Percentiles rank a stretch among this genome's conserved stretches.
Conservation (phyloP, 73 alveolate genomes). For the Stentor coeruleus region DNA sequence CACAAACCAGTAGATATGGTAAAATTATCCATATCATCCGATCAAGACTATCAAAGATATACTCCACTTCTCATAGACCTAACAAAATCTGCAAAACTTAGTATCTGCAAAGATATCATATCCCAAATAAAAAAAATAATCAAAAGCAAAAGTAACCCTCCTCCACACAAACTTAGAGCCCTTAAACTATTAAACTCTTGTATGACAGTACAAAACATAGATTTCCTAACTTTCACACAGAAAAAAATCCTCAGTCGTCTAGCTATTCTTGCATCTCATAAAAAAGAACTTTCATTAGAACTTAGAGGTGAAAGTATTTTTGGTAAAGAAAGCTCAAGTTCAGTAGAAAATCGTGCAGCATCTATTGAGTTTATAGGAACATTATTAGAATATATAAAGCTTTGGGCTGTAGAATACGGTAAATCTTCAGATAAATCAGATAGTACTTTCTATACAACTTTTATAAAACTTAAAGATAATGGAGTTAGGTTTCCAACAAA, state of each 20-base stretch:
- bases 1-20: background rate
- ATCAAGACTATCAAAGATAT: background rate
- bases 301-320: background rate
- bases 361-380: background rate
- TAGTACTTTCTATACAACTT: background rate
- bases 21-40: background rate
- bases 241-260: conserved; percentile 33
- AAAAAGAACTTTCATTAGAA: conserved; percentile 22
- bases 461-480: background rate
- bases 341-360: background rate
- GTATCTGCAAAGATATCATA: background rate
- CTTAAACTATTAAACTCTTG: background rate
- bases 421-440: background rate
- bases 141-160: background rate
- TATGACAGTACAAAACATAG: conserved; percentile 11
- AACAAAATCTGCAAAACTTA: background rate
- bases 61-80: background rate
- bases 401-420: background rate
- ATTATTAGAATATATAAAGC: background rate
- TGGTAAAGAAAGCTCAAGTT: background rate
- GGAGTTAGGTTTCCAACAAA: background rate
- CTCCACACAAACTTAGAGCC: background rate
- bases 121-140: background rate
- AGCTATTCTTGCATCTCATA: conserved; percentile 29
- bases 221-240: conserved; percentile 27